phyloP scores from a whole-genome alignment of 2,329 filamentous ascomycete genomes.

The Phyllachora maydis region DNA sequence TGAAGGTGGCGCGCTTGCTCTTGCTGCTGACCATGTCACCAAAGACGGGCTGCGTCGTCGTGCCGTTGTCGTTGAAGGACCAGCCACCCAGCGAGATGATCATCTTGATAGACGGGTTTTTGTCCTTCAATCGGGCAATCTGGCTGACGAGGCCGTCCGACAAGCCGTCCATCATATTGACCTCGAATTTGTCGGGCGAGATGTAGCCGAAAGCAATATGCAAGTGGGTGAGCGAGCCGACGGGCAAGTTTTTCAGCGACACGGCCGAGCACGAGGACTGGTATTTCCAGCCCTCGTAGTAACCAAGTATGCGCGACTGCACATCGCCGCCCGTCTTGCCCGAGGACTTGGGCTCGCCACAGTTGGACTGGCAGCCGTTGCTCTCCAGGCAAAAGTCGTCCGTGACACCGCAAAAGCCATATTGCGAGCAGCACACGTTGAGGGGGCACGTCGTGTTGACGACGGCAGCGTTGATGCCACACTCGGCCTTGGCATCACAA shows the following conservation, averaged over 20 bases:
- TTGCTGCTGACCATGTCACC: conserved; percentile 10
- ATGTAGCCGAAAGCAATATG: conserved; percentile 8
- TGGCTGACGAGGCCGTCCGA: conserved; percentile 1
- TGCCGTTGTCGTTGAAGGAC: conserved; percentile 15
- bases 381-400: not conserved
- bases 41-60: conserved; percentile 15
- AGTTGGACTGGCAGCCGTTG: conserved; percentile 1
- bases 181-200: conserved; percentile 6
- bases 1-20: conserved; percentile 16
- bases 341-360: conserved; percentile 1
- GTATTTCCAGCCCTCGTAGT: conserved; percentile 2
- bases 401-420: conserved; percentile 7
- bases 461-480: conserved; percentile 9
- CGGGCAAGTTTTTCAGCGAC: conserved; percentile 1
- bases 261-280: not conserved
- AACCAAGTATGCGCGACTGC: conserved; percentile 2
- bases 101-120: conserved; percentile 7
- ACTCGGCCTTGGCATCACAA: conserved; percentile 13
- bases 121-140: not conserved
- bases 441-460: not conserved
- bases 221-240: conserved; percentile 5
- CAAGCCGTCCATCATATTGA: conserved; percentile 5
- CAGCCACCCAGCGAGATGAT: conserved; percentile 23
- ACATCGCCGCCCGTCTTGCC: conserved; percentile 1
- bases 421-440: not conserved